Evolutionary conservation across 371 early-diverging fungal species (phyloP).

Genomic region (Mortierella sp.): DNA sequence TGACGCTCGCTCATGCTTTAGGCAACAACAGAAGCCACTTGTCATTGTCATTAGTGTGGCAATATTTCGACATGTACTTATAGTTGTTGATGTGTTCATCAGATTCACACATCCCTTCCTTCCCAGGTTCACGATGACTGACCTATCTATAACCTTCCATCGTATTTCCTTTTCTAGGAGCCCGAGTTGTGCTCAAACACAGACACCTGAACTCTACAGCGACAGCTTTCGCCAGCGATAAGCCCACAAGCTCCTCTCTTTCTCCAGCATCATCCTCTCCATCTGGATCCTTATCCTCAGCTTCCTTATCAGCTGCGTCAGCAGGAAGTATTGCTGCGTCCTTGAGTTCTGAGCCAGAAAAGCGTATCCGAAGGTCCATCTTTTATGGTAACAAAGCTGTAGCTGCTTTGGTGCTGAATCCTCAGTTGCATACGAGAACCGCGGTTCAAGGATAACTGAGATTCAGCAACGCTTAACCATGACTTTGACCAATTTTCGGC

Average conservation of each 20-base stretch:
- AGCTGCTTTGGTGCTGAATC: neutral
- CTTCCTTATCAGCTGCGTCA: conserved; percentile 7
- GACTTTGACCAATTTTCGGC: neutral
- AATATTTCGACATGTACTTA: no score
- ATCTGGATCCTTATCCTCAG: conserved; percentile 1
- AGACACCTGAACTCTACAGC: conserved; percentile 20
- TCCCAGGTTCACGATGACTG: neutral
- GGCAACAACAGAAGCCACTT: no score
- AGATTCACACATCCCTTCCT: neutral
- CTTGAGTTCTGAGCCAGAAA: conserved; percentile 29
- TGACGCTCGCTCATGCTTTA: no score
- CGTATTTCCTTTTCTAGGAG: neutral
- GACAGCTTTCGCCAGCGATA: conserved; percentile 13
- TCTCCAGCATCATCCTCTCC: conserved; percentile 16
- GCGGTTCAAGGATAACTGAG: no score
- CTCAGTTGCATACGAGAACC: no score
- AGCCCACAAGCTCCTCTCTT: neutral
- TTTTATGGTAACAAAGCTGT: conserved; percentile 35
- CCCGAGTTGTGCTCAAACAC: conserved; percentile 2
- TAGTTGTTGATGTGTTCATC: neutral
- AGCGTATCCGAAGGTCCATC: conserved; percentile 49
- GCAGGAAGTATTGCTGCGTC: neutral
- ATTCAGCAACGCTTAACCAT: neutral
- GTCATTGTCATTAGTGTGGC: no score
- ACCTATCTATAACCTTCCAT: neutral